Evolutionary conservation across 352 stramenopile species (phyloP).

Genomic region (Phytophthora cactorum): DNA sequence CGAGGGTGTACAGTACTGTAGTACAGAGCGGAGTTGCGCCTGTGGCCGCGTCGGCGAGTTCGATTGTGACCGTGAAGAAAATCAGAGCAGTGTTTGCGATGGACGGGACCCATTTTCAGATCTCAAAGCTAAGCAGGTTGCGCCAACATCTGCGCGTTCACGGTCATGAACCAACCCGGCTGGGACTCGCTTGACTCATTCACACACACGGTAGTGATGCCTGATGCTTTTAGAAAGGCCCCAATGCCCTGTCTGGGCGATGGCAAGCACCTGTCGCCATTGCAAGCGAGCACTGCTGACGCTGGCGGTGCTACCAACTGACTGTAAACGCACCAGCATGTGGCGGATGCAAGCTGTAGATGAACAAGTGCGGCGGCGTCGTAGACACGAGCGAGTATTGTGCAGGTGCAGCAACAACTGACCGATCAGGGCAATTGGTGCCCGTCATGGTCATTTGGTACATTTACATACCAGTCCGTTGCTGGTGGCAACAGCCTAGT

Average conservation of each 20-base stretch:
- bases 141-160: constrained; percentile 23
- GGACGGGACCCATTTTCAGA: constrained; percentile 30
- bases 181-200: constrained; percentile 19
- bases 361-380: constrained; percentile 3
- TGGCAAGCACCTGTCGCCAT: constrained; percentile 9
- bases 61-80: constrained; percentile 32
- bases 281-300: constrained; percentile 5
- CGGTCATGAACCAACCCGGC: constrained; percentile 13
- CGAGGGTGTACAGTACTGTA: neutral
- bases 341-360: constrained; percentile 2
- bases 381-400: neutral
- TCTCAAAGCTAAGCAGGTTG: constrained; percentile 26
- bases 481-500: neutral
- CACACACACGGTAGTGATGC: constrained; percentile 9
- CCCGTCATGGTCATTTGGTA: neutral
- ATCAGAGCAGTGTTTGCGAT: constrained; percentile 21
- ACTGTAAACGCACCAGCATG: neutral
- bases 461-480: neutral
- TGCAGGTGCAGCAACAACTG: neutral
- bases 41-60: constrained; percentile 31
- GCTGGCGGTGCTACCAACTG: neutral
- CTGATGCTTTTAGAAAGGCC: constrained; percentile 13
- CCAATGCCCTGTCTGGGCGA: constrained; percentile 16
- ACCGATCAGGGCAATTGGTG: neutral
- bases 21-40: constrained; percentile 32